phyloP scores from a whole-genome alignment of 768 basidiomycete species.

The Trametopsis cervina region DNA sequence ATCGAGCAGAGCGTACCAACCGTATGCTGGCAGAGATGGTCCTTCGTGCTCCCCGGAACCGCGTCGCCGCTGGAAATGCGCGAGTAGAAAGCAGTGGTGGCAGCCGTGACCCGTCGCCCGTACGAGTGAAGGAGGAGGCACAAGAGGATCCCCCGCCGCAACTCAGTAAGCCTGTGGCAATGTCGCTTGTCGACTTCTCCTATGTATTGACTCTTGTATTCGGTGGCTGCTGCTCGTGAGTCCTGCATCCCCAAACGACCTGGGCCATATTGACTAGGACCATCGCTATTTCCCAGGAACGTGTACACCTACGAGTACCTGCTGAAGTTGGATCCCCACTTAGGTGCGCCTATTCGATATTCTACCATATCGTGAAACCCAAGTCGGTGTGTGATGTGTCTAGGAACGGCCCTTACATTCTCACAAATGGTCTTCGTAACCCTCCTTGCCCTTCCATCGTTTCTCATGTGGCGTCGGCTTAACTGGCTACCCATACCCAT shows the following conservation, averaged over 20 bases:
- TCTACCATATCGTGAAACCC: slow-evolving; percentile 4
- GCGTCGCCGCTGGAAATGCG: not conserved
- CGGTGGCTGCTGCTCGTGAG: slow-evolving; percentile 80
- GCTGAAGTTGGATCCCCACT: slow-evolving; percentile 56
- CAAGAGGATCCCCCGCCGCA: not conserved
- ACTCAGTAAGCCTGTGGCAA: slow-evolving; percentile 13
- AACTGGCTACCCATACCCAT: not conserved
- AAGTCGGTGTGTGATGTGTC: not conserved
- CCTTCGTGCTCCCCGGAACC: not conserved
- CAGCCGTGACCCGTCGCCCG: not conserved
- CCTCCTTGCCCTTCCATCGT: slow-evolving; percentile 55
- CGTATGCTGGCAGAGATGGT: slow-evolving; percentile 10
- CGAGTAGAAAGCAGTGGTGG: not conserved
- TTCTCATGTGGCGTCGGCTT: slow-evolving; percentile 32
- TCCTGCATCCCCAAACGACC: slow-evolving; percentile 15
- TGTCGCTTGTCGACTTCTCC: slow-evolving; percentile 29
- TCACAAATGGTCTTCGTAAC: slow-evolving; percentile 80
- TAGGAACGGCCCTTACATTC: slow-evolving; percentile 80
- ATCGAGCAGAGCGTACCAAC: not conserved
- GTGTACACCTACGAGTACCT: slow-evolving; percentile 75
- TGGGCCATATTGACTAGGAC: not conserved
- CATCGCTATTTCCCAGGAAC: slow-evolving; percentile 39
- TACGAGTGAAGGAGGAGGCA: not conserved
- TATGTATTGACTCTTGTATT: slow-evolving; percentile 56
- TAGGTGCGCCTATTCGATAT: slow-evolving; percentile 38